Evolutionary conservation across 768 basidiomycete species (phyloP).

Genomic region (Heimioporus sp.): DNA sequence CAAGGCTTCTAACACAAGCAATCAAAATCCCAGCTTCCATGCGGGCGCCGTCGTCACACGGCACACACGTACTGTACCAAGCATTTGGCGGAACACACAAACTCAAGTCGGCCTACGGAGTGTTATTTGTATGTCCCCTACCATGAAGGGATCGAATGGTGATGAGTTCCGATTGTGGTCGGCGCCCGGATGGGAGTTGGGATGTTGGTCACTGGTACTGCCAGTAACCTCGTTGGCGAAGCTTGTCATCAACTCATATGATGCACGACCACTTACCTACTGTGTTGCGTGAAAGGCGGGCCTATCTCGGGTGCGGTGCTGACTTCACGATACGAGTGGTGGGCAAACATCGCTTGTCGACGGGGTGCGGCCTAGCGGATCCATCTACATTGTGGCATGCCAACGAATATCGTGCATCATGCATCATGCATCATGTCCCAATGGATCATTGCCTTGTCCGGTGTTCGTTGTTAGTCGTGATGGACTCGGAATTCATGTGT

Average conservation of each 20-base stretch:
- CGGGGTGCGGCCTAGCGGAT: slow-evolving; percentile 34
- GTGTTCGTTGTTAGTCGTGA: slow-evolving; percentile 1
- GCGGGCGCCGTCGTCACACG: too few species aligned
- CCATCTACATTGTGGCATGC: too few species aligned
- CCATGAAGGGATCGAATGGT: too few species aligned
- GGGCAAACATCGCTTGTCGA: slow-evolving; percentile 51
- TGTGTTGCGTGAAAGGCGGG: slow-evolving; percentile 40
- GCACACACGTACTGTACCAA: too few species aligned
- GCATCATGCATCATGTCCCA: too few species aligned
- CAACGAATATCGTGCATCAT: too few species aligned
- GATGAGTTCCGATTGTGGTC: not conserved
- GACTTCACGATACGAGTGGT: slow-evolving; percentile 51
- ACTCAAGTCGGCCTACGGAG: too few species aligned
- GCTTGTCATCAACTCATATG: too few species aligned
- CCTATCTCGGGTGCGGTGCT: slow-evolving; percentile 59
- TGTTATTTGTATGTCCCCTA: too few species aligned
- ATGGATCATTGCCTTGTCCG: slow-evolving; percentile 1
- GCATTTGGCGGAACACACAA: too few species aligned
- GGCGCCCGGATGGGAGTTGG: slow-evolving; percentile 30
- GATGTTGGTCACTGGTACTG: slow-evolving; percentile 8
- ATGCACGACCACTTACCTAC: not conserved
- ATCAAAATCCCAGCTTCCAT: too few species aligned
- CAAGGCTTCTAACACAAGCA: too few species aligned
- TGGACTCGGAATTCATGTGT: not conserved
- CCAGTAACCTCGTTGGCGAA: slow-evolving; percentile 14